Evolutionary conservation across 768 basidiomycete genomes (phyloP).

Genomic region (Mrakia hoshinonis): DNA sequence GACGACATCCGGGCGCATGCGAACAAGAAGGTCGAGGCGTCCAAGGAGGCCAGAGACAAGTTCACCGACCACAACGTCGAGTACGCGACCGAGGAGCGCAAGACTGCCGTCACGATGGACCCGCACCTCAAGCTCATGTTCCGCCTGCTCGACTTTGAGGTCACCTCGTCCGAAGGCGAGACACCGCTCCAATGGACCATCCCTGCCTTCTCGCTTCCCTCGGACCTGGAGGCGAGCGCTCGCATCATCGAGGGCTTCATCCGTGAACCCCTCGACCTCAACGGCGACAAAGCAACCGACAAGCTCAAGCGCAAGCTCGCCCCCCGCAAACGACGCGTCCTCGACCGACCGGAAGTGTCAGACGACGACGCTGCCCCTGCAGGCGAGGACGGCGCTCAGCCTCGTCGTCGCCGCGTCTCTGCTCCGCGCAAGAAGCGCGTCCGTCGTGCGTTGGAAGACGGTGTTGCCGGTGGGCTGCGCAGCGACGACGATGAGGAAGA

Average conservation of each 20-base stretch:
- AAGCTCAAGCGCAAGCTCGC: slow-evolving; percentile 62
- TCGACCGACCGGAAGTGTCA: not conserved
- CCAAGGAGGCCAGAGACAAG: slow-evolving; percentile 59
- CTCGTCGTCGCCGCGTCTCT: slow-evolving; percentile 12
- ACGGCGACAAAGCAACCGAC: slow-evolving; percentile 60
- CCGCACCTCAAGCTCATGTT: slow-evolving; percentile 74
- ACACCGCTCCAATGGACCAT: slow-evolving; percentile 59
- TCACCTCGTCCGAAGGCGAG: slow-evolving; percentile 47
- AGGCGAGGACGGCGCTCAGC: slow-evolving; percentile 38
- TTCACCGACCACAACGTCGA: slow-evolving; percentile 54
- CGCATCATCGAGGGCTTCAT: slow-evolving; percentile 78
- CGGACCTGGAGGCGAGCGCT: slow-evolving; percentile 59
- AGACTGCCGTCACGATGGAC: slow-evolving; percentile 67
- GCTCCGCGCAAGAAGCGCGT: slow-evolving; percentile 1
- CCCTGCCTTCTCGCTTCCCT: slow-evolving; percentile 59
- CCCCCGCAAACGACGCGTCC: slow-evolving; percentile 33
- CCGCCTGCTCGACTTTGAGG: slow-evolving; percentile 63
- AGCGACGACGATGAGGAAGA: not conserved
- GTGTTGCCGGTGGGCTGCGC: not conserved
- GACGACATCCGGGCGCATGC: slow-evolving; percentile 32
- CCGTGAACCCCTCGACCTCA: slow-evolving; percentile 65
- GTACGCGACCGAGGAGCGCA: slow-evolving; percentile 60
- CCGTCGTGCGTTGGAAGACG: not conserved
- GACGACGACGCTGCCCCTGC: not conserved
- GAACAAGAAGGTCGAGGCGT: slow-evolving; percentile 39